Conservation (phyloP, 345 rosid genomes). For the Citrus sp. region DNA sequence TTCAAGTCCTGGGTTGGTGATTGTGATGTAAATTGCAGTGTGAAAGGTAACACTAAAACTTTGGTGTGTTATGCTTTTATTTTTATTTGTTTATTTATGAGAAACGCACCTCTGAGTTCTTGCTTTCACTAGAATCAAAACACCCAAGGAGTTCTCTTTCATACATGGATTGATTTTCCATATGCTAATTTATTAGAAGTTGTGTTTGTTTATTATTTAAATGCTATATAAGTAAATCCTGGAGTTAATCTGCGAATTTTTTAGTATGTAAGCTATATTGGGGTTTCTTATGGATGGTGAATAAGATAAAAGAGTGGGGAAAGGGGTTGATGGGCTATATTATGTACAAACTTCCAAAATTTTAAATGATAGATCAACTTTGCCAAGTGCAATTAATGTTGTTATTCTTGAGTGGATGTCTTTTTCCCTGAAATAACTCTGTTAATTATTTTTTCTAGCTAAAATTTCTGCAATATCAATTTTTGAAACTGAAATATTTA, state of each 20-base stretch:
- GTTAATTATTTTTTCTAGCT: not conserved
- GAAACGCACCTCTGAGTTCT: not conserved
- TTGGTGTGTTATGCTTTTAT: not conserved
- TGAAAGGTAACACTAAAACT: slow-evolving; percentile 54
- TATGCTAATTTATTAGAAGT: not conserved
- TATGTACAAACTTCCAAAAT: not conserved
- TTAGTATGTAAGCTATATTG: not conserved
- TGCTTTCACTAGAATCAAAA: not conserved
- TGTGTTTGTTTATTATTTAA: not conserved
- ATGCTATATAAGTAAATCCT: not conserved
- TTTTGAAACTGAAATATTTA: slow-evolving; percentile 25
- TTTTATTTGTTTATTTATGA: not conserved
- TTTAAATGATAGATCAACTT: not conserved
- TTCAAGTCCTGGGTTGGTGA: slow-evolving; percentile 58
- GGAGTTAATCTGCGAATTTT: not conserved
- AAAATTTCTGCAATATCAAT: not conserved
- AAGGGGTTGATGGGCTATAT: not conserved
- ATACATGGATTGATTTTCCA: slow-evolving; percentile 1
- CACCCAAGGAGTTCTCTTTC: not conserved
- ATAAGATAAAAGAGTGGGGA: not conserved
- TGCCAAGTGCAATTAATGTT: not conserved
- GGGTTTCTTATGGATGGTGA: not conserved
- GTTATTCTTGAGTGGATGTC: not conserved
- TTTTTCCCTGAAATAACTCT: not conserved
- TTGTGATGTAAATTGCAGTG: slow-evolving; percentile 29